Evolutionary conservation across 345 rosid genomes (phyloP), one percentile per base, ranked within the genome.

Genomic region (Eucalyptus cloeziana): DNA sequence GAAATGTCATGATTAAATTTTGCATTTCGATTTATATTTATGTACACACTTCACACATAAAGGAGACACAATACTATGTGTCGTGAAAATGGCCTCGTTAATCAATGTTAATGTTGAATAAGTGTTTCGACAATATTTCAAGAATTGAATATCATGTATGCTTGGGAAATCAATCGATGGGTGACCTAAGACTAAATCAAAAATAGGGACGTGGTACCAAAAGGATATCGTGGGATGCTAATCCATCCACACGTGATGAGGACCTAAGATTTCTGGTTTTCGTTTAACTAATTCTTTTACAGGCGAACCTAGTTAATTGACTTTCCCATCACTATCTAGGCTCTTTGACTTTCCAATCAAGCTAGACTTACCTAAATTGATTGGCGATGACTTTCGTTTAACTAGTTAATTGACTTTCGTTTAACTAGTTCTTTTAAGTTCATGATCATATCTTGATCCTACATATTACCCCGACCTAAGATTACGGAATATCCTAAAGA

Each of bases 71-170:
- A 19, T 8, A 58, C 0, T 2, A 24, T 54, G 25, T 54, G 4
- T 21, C 25, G 2, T 21, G 60, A 3, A 54, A 54, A 54, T 1
- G 2, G 2, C 3, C 64, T 58, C 0, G 3, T 58, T 58, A 22
- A 27, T 60, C 16, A 27, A 60, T 60, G n/a, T 60, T 31, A 30
- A 60, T 27, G 69, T 27, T 13, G 7, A 60, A 60, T 25, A 11
- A 60, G 67, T 27, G 4, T 60, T 24, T 60, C 7, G 0, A 3
- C 31, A 7, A 37, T 37, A 5, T 60, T 60, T 60, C 31, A 27
- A 60, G 31, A 27, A 25, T 60, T 27, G 69, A 27, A 5, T 27
- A 60, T 27, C 31, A 12, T 5, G 7, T 60, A 13, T 60, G 69
- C 15, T 27, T 60, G 15, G 69, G 31, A 60, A 60, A 12, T 60